These are phyloP conservation scores for Citrus inodora DNA, from an alignment of 345 rosid genomes.

Conservation along the genomic window DNA sequence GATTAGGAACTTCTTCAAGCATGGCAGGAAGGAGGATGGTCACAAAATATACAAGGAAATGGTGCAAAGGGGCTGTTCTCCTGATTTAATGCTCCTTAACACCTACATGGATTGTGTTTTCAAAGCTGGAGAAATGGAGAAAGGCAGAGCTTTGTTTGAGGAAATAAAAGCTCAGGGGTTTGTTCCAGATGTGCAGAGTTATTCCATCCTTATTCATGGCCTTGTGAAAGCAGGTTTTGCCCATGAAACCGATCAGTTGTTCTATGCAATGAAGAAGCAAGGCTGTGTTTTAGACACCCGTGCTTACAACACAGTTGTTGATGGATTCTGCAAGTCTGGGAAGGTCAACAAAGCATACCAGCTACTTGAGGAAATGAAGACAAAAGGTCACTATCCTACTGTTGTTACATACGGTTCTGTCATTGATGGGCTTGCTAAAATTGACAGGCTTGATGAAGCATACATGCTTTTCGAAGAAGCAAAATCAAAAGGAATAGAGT, in stretches of 20 bases:
- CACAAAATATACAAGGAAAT: conserved; percentile 94
- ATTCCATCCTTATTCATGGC: conserved; percentile 75
- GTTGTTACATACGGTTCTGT: conserved; percentile 92
- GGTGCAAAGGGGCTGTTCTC: conserved; percentile 55
- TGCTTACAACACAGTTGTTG: conserved; percentile 80
- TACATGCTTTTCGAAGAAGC: conserved; percentile 98
- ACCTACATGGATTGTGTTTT: conserved; percentile 93
- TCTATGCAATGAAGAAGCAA: conserved; percentile 87
- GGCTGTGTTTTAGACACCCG: conserved; percentile 80
- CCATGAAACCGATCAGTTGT: conserved; percentile 68
- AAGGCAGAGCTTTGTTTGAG: conserved; percentile 77
- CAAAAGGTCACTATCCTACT: conserved; percentile 70
- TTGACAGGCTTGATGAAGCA: conserved; percentile 97
- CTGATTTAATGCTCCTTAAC: conserved; percentile 79
- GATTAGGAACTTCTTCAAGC: conserved; percentile 74
- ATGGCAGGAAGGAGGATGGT: conserved; percentile 86
- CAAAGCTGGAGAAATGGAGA: conserved; percentile 80
- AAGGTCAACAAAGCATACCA: conserved; percentile 89
- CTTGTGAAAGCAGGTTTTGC: conserved; percentile 87
- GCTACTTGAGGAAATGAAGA: conserved; percentile 94
- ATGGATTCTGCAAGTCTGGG: conserved; percentile 93
- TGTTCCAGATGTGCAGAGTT: conserved; percentile 73
- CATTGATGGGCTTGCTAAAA: conserved; percentile 82
- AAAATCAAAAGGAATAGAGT: conserved; percentile 64
- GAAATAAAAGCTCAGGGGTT: conserved; percentile 72